These are phyloP conservation scores for Aspergillus sp. DNA, from an alignment of 2,329 filamentous ascomycete genomes.

Conservation along the genomic window DNA sequence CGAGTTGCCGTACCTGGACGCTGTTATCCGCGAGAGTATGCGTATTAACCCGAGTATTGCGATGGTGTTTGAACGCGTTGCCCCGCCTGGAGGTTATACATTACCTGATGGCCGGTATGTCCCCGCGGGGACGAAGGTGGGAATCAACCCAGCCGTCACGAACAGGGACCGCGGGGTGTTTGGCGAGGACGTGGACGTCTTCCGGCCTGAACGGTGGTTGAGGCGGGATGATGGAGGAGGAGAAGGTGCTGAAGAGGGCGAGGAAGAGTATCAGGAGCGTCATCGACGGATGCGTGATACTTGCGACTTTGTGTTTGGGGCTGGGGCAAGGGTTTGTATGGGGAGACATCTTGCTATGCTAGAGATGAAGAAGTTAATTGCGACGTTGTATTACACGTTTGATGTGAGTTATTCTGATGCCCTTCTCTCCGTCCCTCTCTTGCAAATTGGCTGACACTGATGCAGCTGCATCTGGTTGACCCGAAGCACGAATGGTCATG, in stretches of 20 bases:
- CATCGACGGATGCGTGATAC: constrained; percentile 40
- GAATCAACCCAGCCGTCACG: constrained; percentile 37
- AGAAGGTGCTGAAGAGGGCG: constrained; percentile 30
- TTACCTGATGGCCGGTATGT: constrained; percentile 34
- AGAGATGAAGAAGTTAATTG: constrained; percentile 61
- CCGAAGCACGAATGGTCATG: constrained; percentile 9
- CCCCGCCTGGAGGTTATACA: constrained; percentile 37
- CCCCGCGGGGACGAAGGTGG: constrained; percentile 35
- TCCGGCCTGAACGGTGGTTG: constrained; percentile 53
- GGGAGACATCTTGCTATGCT: constrained; percentile 56
- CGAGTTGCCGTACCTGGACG: constrained; percentile 48
- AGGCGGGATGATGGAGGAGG: constrained; percentile 21
- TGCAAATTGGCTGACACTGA: constrained; percentile 1
- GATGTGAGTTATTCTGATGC: not conserved
- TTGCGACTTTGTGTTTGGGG: constrained; percentile 49
- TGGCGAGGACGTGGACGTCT: constrained; percentile 47
- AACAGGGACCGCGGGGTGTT: constrained; percentile 44
- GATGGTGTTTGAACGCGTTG: constrained; percentile 52
- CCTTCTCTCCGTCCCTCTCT: not conserved
- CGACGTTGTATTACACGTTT: constrained; percentile 40
- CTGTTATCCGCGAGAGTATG: constrained; percentile 53
- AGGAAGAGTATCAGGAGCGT: constrained; percentile 34
- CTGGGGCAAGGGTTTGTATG: constrained; percentile 56
- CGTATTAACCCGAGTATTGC: constrained; percentile 52
- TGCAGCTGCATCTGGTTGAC: constrained; percentile 7